Base-by-base conservation (phyloP, 2,329 filamentous ascomycete species). In the Colletotrichum paranaense region DNA sequence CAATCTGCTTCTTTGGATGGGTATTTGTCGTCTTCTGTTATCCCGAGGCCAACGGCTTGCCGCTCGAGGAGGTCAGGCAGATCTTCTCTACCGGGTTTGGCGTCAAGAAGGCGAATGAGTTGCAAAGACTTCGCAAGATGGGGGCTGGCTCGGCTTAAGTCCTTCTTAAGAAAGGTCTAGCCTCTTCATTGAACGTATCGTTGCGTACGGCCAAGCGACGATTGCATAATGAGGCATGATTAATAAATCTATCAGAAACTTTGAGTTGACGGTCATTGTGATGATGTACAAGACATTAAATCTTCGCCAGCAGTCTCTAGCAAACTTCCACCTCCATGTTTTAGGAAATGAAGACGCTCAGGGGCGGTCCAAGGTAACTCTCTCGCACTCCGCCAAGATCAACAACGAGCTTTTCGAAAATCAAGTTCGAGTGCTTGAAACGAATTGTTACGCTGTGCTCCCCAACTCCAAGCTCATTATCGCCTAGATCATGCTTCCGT, bases 31-130 rank as follows among this genome's bases (percentile, higher is more conserved):
- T 85, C 68, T 85, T 88, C 79, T 88, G 81, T 75, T 89, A 88
- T 73, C 87, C 88, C 1, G 86, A 90, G 73, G 87, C 88, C 1
- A 88, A 88, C 75, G 88, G 88, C 7, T 85, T 90, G 82, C 85
- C 87, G 22, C 80, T 90, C 7, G 89, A 90, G 76, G 86, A 87
- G 59, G 84, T 89, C n/a, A 80, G 85, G 28, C 85, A 87, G 66
- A 82, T 89, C 5, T 89, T 89, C 75, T 77, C 83, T 35, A 81
- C 86, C 52, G 85, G 85, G 0, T 88, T 88, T 72, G 86, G 86
- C 14, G 82, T 87, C 2, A 79, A 82, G 70, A 80, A 83, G 62
- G 84, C 85, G 2, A 79, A 82, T 66, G 75, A 81, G 73, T 76
- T 86, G 58, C 84, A 84, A 73, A 84, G 75, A 65, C 74, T 81